Conservation (phyloP, 2,329 filamentous ascomycete genomes). For the Geoglossum cookeanum region DNA sequence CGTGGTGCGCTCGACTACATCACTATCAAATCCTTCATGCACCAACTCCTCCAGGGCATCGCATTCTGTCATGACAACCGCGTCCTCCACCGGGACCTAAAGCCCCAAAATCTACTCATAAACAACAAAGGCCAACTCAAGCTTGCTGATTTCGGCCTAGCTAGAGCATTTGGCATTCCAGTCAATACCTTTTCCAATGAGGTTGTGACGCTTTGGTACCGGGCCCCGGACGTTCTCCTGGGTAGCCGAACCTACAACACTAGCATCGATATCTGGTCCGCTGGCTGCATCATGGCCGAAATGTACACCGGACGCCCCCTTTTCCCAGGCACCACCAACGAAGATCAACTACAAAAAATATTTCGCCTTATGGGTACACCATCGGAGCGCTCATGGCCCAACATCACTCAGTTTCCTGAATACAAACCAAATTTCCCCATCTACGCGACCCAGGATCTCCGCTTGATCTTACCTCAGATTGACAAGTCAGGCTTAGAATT, state of each 20-base stretch:
- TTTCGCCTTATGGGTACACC: conserved; percentile 98
- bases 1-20: conserved; percentile 70
- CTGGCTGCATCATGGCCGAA: conserved; percentile 98
- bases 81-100: conserved; percentile 85
- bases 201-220: conserved; percentile 94
- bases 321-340: conserved; percentile 94
- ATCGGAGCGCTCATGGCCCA: conserved; percentile 86
- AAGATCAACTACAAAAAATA: conserved; percentile 92
- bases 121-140: conserved; percentile 82
- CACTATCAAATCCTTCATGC: conserved; percentile 98
- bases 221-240: conserved; percentile 84
- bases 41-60: conserved; percentile 85
- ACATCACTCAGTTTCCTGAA: conserved; percentile 87
- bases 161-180: conserved; percentile 85
- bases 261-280: conserved; percentile 99
- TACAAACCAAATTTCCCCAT: conserved; percentile 93
- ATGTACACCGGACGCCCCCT: conserved; percentile 94
- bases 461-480: conserved; percentile 74
- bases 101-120: conserved; percentile 91
- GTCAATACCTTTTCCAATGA: conserved; percentile 98
- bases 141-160: conserved; percentile 84
- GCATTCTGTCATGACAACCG: conserved; percentile 97
- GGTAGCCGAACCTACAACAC: conserved; percentile 95
- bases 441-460: conserved; percentile 80
- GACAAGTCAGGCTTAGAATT: conserved; percentile 75